Percentiles rank a stretch among this genome's conserved stretches.
phyloP scores from a whole-genome alignment of 768 basidiomycete species.

The Candolleomyces aberdarensis region DNA sequence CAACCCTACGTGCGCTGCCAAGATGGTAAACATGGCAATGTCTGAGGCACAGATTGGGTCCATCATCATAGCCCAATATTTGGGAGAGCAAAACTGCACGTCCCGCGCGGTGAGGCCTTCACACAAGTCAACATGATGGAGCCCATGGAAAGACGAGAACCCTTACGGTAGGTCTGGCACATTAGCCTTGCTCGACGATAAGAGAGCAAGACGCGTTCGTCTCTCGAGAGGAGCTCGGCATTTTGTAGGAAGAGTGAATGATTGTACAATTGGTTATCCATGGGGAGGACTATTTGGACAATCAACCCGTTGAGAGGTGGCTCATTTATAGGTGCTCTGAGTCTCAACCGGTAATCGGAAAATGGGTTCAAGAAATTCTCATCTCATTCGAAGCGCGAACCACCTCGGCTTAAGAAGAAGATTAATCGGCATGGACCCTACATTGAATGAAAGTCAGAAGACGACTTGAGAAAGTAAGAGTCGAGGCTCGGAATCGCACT shows the following conservation, averaged over 20 bases:
- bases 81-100: conserved; percentile 44
- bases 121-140: conserved; percentile 4
- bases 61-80: conserved; percentile 52
- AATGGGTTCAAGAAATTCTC: not conserved
- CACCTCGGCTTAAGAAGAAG: not conserved
- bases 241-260: conserved; percentile 45
- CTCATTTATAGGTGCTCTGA: not conserved
- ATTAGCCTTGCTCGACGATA: conserved; percentile 50
- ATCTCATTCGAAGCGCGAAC: not conserved
- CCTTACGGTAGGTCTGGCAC: conserved; percentile 46
- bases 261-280: conserved; percentile 1
- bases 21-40: conserved; percentile 50
- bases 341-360: not conserved
- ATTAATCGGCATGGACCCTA: not conserved
- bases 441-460: not conserved
- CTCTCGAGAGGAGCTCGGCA: conserved; percentile 40
- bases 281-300: not conserved
- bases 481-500: not conserved
- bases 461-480: not conserved
- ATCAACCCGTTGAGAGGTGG: not conserved
- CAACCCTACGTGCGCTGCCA: conserved; percentile 50
- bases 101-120: conserved; percentile 43
- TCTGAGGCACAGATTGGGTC: conserved; percentile 52
- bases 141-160: not conserved
- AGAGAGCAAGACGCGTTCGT: conserved; percentile 47